Conservation (phyloP, 805 yeast genomes). For the Yarrowia keelungensis region DNA sequence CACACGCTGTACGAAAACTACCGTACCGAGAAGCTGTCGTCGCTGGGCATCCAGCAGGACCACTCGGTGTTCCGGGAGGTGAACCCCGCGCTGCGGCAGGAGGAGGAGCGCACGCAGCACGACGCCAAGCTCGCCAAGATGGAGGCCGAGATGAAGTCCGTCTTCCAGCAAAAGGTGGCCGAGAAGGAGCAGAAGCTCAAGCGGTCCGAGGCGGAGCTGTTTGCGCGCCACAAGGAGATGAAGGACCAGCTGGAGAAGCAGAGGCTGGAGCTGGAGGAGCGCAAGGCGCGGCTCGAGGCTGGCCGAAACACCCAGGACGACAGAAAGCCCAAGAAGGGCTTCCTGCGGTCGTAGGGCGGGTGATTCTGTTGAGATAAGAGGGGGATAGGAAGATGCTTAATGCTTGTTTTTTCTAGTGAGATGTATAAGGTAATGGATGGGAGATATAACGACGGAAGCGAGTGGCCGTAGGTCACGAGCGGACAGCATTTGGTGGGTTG, state of each 20-base stretch:
- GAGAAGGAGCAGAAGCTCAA: constrained; percentile 98
- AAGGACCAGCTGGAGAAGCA: constrained; percentile 91
- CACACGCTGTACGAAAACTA: constrained; percentile 83
- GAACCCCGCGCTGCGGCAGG: constrained; percentile 90
- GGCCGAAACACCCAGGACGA: constrained; percentile 40
- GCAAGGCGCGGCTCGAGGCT: constrained; percentile 69
- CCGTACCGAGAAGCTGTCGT: constrained; percentile 79
- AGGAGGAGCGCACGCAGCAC: constrained; percentile 90
- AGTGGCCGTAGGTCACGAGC: too few species aligned
- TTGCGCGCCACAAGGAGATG: constrained; percentile 95
- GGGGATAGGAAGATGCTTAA: constrained; percentile 25
- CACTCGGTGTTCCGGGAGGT: constrained; percentile 91
- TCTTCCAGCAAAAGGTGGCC: constrained; percentile 93
- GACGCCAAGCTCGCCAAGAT: constrained; percentile 92
- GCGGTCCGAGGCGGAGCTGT: constrained; percentile 94
- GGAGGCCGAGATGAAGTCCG: constrained; percentile 96
- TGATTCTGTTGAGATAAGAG: background rate
- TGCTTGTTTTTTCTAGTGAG: constrained; percentile 24
- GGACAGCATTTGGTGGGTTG: too few species aligned
- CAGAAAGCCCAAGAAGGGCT: constrained; percentile 37
- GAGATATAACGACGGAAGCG: background rate
- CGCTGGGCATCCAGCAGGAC: constrained; percentile 91
- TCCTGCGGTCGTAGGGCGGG: constrained; percentile 24
- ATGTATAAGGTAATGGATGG: constrained; percentile 24
- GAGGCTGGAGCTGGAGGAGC: constrained; percentile 87